phyloP scores from a whole-genome alignment of 352 stramenopile genomes.

The Phytophthora europaea region DNA sequence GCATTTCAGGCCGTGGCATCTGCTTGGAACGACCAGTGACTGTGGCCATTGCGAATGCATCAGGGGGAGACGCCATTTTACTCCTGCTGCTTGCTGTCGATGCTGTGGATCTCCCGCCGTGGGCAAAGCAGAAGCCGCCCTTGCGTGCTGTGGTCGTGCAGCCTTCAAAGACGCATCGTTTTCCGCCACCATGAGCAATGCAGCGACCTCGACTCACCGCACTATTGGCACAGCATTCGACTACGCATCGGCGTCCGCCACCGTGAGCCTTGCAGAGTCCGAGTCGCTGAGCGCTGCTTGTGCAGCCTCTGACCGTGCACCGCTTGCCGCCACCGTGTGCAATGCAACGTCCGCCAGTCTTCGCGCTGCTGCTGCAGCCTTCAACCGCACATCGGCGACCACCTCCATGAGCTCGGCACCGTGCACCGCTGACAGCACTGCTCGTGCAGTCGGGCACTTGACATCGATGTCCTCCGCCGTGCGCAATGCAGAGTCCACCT shows the following conservation, averaged over 20 bases:
- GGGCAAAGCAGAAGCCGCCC: slow-evolving; percentile 86
- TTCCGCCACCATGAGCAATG: slow-evolving; percentile 86
- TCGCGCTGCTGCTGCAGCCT: slow-evolving; percentile 82
- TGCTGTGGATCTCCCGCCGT: slow-evolving; percentile 58
- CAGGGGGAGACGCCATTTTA: slow-evolving; percentile 20
- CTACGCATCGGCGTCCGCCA: slow-evolving; percentile 79
- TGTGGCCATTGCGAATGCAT: slow-evolving; percentile 18
- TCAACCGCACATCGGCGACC: slow-evolving; percentile 79
- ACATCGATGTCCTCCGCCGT: slow-evolving; percentile 87
- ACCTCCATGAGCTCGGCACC: slow-evolving; percentile 86
- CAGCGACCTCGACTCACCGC: slow-evolving; percentile 87
- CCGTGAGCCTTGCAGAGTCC: slow-evolving; percentile 89
- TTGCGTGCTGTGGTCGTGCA: slow-evolving; percentile 85
- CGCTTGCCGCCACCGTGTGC: slow-evolving; percentile 86
- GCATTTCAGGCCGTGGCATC: slow-evolving; percentile 23
- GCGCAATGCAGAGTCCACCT: slow-evolving; percentile 85
- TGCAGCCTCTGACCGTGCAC: slow-evolving; percentile 75
- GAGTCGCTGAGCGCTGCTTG: slow-evolving; percentile 84
- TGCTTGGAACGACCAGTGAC: slow-evolving; percentile 17
- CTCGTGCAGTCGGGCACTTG: slow-evolving; percentile 76
- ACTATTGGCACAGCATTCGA: slow-evolving; percentile 74
- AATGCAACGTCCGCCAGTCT: slow-evolving; percentile 88
- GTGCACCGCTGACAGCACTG: slow-evolving; percentile 80
- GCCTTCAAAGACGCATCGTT: slow-evolving; percentile 77
- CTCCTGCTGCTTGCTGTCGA: slow-evolving; percentile 22